These are phyloP conservation scores for Globisporangium solare DNA, from an alignment of 352 stramenopile genomes.

Conservation along the genomic window DNA sequence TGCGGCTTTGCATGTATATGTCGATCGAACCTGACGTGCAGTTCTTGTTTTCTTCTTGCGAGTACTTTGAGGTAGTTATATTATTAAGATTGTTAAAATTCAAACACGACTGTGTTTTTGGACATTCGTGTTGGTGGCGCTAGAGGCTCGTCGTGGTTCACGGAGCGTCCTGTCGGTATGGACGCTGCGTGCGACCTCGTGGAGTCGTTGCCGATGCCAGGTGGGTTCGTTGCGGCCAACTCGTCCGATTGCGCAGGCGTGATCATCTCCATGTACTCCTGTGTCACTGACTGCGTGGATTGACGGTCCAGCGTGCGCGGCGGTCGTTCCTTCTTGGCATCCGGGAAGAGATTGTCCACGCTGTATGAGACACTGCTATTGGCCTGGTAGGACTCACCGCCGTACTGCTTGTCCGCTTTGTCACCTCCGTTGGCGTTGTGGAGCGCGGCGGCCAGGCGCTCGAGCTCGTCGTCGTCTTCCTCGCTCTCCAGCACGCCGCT, in stretches of 20 bases:
- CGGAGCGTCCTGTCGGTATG: background rate
- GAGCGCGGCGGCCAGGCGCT: conserved; percentile 11
- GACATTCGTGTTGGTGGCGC: conserved; percentile 1
- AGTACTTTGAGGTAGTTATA: too few species aligned
- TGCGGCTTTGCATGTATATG: too few species aligned
- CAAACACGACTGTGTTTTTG: conserved; percentile 6
- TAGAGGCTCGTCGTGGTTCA: background rate
- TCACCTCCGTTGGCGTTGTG: background rate
- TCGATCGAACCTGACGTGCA: too few species aligned
- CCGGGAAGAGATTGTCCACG: background rate
- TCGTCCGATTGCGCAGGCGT: background rate
- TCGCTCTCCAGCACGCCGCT: conserved; percentile 57
- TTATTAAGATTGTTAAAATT: conserved; percentile 9
- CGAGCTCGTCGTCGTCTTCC: conserved; percentile 22
- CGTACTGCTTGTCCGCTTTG: background rate
- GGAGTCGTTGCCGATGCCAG: background rate
- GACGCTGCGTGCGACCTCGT: background rate
- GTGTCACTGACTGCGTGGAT: conserved; percentile 12
- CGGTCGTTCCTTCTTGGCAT: conserved; percentile 1
- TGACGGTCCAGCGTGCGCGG: conserved; percentile 5
- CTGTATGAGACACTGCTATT: background rate
- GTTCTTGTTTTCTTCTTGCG: too few species aligned
- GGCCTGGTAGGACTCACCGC: background rate
- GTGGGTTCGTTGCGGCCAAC: background rate
- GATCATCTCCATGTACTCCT: conserved; percentile 12